Evolutionary conservation across 768 basidiomycete genomes (phyloP).

Genomic region (Amanita molliuscula): DNA sequence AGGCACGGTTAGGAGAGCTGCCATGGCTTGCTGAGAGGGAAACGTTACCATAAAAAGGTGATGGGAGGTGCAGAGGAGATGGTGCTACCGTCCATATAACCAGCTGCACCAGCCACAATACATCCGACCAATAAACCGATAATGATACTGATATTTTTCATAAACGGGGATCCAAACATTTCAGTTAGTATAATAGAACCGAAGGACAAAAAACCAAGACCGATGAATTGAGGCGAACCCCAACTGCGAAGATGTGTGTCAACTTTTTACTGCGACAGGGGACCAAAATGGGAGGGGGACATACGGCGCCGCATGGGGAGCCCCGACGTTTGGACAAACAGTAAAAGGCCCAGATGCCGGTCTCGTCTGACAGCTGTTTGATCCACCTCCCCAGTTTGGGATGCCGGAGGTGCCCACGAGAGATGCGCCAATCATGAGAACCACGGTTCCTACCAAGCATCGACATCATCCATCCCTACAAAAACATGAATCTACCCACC

Average conservation of each 20-base stretch:
- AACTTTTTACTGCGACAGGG: not conserved
- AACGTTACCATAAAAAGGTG: conserved; percentile 64
- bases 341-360: conserved; percentile 57
- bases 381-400: conserved; percentile 78
- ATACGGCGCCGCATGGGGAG: conserved; percentile 58
- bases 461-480: not conserved
- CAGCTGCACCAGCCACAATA: conserved; percentile 70
- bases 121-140: conserved; percentile 69
- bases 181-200: conserved; percentile 68
- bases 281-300: conserved; percentile 10
- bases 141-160: conserved; percentile 73
- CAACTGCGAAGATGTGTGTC: conserved; percentile 29
- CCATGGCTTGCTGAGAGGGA: not conserved
- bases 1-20: not conserved
- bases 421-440: conserved; percentile 72
- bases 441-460: conserved; percentile 47
- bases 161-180: conserved; percentile 76
- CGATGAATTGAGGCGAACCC: conserved; percentile 79
- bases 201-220: conserved; percentile 81
- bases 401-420: conserved; percentile 69
- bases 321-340: conserved; percentile 62
- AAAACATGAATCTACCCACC: conserved; percentile 21
- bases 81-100: conserved; percentile 60
- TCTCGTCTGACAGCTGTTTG: conserved; percentile 55
- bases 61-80: conserved; percentile 65